Percentiles rank a stretch among this genome's conserved stretches.
Evolutionary conservation across 2,329 filamentous ascomycete genomes (phyloP).

Genomic region (Clonostachys chloroleuca): DNA sequence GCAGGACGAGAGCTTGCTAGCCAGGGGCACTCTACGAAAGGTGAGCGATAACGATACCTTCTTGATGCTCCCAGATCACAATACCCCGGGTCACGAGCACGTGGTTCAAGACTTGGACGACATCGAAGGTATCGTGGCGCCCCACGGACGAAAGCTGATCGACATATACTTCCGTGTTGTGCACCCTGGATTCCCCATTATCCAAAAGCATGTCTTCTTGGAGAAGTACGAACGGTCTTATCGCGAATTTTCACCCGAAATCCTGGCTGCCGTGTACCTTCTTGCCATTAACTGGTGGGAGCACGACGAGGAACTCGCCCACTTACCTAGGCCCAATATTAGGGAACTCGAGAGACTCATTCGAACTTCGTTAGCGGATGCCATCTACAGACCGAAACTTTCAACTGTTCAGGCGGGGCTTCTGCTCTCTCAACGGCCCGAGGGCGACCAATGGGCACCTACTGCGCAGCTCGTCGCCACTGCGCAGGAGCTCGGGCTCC

Average conservation of each 20-base stretch:
- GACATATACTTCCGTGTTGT: constrained; percentile 79
- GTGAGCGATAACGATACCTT: constrained; percentile 77
- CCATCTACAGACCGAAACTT: constrained; percentile 77
- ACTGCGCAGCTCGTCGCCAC: constrained; percentile 86
- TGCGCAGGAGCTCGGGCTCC: constrained; percentile 81
- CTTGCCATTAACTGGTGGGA: constrained; percentile 88
- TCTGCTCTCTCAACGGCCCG: constrained; percentile 68
- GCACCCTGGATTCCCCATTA: constrained; percentile 76
- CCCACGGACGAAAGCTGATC: constrained; percentile 72
- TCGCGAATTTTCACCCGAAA: constrained; percentile 68
- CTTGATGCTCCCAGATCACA: constrained; percentile 71
- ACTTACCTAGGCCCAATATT: constrained; percentile 66
- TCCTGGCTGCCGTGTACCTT: constrained; percentile 79
- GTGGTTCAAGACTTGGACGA: constrained; percentile 63
- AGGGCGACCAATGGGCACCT: constrained; percentile 76
- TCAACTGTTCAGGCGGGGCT: constrained; percentile 76
- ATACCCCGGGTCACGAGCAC: constrained; percentile 68
- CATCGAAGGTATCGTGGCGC: constrained; percentile 71
- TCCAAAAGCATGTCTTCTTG: constrained; percentile 76
- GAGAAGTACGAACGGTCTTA: constrained; percentile 73
- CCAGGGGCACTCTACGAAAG: constrained; percentile 65
- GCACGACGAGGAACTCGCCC: constrained; percentile 61
- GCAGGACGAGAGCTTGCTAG: constrained; percentile 73
- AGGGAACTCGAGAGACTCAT: constrained; percentile 69
- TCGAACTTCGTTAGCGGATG: constrained; percentile 66